These are phyloP conservation scores for Paracamarosporium sp. DNA, from an alignment of 2,329 filamentous ascomycete genomes.

Conservation along the genomic window DNA sequence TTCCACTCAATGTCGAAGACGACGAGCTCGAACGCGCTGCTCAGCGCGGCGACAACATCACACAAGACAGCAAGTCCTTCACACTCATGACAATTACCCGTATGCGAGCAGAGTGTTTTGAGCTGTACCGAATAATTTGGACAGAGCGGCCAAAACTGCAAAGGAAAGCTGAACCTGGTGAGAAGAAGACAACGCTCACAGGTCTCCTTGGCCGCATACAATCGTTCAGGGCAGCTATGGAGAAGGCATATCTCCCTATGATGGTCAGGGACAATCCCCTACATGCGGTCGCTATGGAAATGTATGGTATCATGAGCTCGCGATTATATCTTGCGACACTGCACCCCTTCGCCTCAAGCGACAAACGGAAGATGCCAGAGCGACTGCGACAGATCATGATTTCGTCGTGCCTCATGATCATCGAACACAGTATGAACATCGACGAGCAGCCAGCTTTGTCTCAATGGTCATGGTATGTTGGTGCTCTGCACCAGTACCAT, in stretches of 20 bases:
- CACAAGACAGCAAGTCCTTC: constrained; percentile 62
- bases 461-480: constrained; percentile 73
- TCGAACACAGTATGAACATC: constrained; percentile 63
- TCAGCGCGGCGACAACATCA: constrained; percentile 39
- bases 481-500: constrained; percentile 77
- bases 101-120: constrained; percentile 75
- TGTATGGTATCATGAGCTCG: constrained; percentile 69
- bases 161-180: constrained; percentile 36
- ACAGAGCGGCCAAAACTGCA: constrained; percentile 72
- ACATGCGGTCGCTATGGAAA: constrained; percentile 68
- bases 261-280: constrained; percentile 68
- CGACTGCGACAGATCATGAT: constrained; percentile 70
- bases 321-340: constrained; percentile 71
- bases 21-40: constrained; percentile 58
- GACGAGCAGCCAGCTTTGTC: constrained; percentile 61
- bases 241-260: constrained; percentile 69
- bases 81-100: constrained; percentile 72
- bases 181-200: constrained; percentile 54
- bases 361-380: constrained; percentile 61
- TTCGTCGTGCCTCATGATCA: constrained; percentile 61
- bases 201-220: constrained; percentile 72
- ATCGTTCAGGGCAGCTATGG: constrained; percentile 69
- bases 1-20: constrained; percentile 76
- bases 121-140: constrained; percentile 75
- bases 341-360: constrained; percentile 68